These are phyloP conservation scores for Hypoxylon sp. DNA, from an alignment of 2,329 filamentous ascomycete genomes.

Conservation along the genomic window DNA sequence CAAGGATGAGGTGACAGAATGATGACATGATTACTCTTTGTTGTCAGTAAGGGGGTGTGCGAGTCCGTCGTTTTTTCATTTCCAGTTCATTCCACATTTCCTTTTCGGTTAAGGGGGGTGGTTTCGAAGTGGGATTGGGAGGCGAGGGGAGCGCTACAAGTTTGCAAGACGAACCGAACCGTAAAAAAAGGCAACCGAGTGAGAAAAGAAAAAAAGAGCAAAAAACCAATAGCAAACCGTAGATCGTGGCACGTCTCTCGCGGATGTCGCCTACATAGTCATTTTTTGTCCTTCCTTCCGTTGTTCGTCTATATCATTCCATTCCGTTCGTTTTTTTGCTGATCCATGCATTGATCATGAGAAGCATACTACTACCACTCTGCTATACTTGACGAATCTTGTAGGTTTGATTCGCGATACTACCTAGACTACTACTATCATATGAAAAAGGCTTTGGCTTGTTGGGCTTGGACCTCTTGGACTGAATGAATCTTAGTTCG, in stretches of 20 bases:
- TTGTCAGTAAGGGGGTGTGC: slow-evolving; percentile 14
- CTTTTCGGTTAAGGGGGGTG: slow-evolving; percentile 36
- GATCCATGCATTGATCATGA: slow-evolving; percentile 3
- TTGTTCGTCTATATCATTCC: slow-evolving; percentile 9
- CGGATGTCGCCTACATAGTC: slow-evolving; percentile 14
- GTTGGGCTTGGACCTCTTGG: slow-evolving; percentile 2
- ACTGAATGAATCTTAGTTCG: not conserved
- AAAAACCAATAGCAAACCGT: slow-evolving; percentile 28
- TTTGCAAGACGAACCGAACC: slow-evolving; percentile 14
- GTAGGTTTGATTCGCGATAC: slow-evolving; percentile 31
- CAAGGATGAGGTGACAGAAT: slow-evolving; percentile 51
- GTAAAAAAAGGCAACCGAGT: slow-evolving; percentile 16
- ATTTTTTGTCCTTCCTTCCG: slow-evolving; percentile 34
- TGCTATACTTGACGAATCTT: slow-evolving; percentile 25
- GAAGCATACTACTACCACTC: not conserved
- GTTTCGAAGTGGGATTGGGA: slow-evolving; percentile 30
- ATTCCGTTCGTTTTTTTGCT: slow-evolving; percentile 33
- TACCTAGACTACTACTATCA: slow-evolving; percentile 19
- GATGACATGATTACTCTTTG: slow-evolving; percentile 26
- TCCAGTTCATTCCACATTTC: slow-evolving; percentile 40
- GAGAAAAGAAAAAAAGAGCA: slow-evolving; percentile 15
- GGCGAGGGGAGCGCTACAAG: slow-evolving; percentile 21
- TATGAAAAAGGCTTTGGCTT: slow-evolving; percentile 17
- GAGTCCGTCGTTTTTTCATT: slow-evolving; percentile 33
- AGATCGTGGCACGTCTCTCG: slow-evolving; percentile 21